Evolutionary conservation across 345 rosid genomes (phyloP), one percentile per base, ranked within the genome.

Genomic region (Ailanthus altissimus): DNA sequence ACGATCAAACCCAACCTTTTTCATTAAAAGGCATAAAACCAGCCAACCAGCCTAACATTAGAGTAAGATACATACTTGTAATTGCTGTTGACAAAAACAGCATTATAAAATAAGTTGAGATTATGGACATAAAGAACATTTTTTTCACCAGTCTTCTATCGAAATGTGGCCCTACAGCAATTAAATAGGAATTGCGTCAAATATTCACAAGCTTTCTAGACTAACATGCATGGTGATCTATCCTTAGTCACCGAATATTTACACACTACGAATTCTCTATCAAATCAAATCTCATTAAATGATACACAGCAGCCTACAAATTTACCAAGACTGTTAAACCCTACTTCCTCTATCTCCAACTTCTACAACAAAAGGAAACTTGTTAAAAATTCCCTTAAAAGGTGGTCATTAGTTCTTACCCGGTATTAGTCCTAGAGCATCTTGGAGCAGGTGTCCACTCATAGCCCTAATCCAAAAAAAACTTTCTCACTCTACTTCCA

Each of bases 201-300:
- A 70, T 49, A 23, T 61, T 65, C 64, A 72, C 65, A 75, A 72
- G 70, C 59, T 26, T 51, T 67, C 11, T 58, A 28, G 25, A 70
- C 18, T 36, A 70, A 36, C 14, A 73, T n/a, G 46, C 14, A 54
- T 20, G 16, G 16, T 38, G 51, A 11, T 21, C 57, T 20, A 21
- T 23, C 60, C 18, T 47, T 69, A 42, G 50, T 45, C 11, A 32
- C 36, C 1, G 58, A 54, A 43, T 56, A 54, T 64, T 60, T 56
- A 69, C 3, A 13, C 59, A 15, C 71, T 32, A 53, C 53, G 50
- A 25, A 66, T 45, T 71, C 49, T n/a, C 76, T 50, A 66, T 51
- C 18, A 26, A 47, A 72, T 16, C 46, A 51, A 70, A 70, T 26
- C 42, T 59, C 57, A 5, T 65, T 26, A 67, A 49, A 61, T 4